Evolutionary conservation across 1,139 yeast species (phyloP).

Genomic region (Geotrichum cucujoidarum): DNA sequence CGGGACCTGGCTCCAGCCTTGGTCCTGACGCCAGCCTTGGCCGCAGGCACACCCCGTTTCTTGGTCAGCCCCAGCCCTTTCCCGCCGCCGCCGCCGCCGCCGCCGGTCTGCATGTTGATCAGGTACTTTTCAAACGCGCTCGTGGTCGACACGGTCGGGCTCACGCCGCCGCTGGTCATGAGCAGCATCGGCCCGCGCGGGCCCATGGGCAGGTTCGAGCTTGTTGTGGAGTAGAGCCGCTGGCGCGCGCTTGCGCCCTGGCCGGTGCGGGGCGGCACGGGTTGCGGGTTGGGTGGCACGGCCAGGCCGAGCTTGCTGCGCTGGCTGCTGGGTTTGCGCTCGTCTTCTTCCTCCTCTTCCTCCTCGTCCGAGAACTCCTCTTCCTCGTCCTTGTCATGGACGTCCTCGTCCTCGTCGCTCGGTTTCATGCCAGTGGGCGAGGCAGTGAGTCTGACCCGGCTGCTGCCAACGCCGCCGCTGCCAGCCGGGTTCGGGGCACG

Average conservation of each 20-base stretch:
- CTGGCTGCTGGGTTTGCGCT: no score
- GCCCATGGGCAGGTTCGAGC: background rate
- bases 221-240: background rate
- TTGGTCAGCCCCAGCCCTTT: conserved; percentile 2
- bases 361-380: no score
- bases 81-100: background rate
- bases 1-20: no score
- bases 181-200: background rate
- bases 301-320: no score
- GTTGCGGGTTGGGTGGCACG: no score
- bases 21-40: no score
- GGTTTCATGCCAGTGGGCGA: background rate
- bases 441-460: no score
- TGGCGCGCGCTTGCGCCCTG: background rate
- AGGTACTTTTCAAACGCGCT: conserved; percentile 1
- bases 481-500: no score
- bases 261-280: background rate
- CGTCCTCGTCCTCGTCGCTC: background rate
- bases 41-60: no score
- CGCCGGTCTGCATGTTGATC: background rate
- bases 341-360: background rate
- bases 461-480: no score
- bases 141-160: conserved; percentile 6
- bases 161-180: background rate
- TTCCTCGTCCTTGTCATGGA: no score